These are phyloP conservation scores for Lentinula sp. DNA, from an alignment of 768 basidiomycete species.

Conservation along the genomic window DNA sequence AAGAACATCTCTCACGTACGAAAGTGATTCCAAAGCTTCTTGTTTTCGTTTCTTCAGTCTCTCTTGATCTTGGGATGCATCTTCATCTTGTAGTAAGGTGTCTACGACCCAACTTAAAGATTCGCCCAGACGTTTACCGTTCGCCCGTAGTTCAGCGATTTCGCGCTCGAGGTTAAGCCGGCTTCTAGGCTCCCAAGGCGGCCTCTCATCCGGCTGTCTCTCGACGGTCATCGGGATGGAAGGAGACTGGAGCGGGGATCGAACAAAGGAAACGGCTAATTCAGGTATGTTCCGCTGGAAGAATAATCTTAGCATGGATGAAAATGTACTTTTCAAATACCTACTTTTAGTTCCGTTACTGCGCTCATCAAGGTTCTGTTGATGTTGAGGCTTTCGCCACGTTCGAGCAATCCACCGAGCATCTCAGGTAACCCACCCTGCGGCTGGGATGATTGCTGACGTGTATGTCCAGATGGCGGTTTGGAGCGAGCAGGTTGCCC, in stretches of 20 bases:
- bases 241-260: conserved; percentile 39
- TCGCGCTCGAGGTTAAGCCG: conserved; percentile 71
- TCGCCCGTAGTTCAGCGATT: conserved; percentile 41
- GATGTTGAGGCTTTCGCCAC: conserved; percentile 75
- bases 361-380: conserved; percentile 80
- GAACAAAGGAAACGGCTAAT: conserved; percentile 60
- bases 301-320: not conserved
- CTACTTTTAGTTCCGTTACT: conserved; percentile 69
- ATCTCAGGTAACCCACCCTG: conserved; percentile 62
- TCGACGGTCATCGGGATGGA: conserved; percentile 59
- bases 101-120: conserved; percentile 74
- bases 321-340: conserved; percentile 13
- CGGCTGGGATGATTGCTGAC: conserved; percentile 33
- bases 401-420: conserved; percentile 66
- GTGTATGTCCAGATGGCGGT: conserved; percentile 22
- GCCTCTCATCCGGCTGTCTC: conserved; percentile 46
- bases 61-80: conserved; percentile 31
- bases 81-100: conserved; percentile 53
- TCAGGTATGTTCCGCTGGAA: conserved; percentile 81
- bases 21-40: conserved; percentile 70
- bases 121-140: conserved; percentile 61
- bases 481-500: conserved; percentile 17
- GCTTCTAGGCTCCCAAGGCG: conserved; percentile 63
- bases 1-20: conserved; percentile 74
- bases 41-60: conserved; percentile 36